A percentile compares a stretch with the other conserved stretches of the same genome.
Conservation (phyloP, 495 filamentous ascomycete genomes). For the Aeminium ludgeri region DNA sequence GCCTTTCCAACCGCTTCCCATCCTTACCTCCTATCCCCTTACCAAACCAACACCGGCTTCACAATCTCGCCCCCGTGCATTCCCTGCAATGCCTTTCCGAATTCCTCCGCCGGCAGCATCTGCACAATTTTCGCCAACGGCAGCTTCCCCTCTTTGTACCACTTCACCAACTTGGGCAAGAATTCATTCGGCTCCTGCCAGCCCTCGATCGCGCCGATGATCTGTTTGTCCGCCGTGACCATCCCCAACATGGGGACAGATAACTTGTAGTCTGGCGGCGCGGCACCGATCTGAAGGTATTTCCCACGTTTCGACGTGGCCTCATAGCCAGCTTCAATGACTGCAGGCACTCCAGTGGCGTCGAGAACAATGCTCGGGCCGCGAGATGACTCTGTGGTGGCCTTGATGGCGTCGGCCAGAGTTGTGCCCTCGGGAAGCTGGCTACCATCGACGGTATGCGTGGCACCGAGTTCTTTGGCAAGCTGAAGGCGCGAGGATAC, state of each 20-base stretch:
- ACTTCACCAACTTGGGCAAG: slow-evolving; percentile 20
- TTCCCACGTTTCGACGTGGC: slow-evolving; percentile 15
- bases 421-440: slow-evolving; percentile 10
- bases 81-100: slow-evolving; percentile 33
- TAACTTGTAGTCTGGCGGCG: slow-evolving; percentile 13
- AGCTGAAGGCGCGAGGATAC: slow-evolving; percentile 14
- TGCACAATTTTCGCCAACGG: slow-evolving; percentile 21
- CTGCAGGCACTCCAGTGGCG: slow-evolving; percentile 16
- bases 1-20: too few species aligned
- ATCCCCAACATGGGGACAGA: slow-evolving; percentile 10
- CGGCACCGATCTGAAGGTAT: slow-evolving; percentile 17
- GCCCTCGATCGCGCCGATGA: slow-evolving; percentile 17
- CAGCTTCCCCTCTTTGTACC: slow-evolving; percentile 20
- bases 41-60: slow-evolving; percentile 22
- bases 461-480: slow-evolving; percentile 17
- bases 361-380: slow-evolving; percentile 15
- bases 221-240: slow-evolving; percentile 15
- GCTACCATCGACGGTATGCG: slow-evolving; percentile 14
- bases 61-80: slow-evolving; percentile 25
- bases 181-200: slow-evolving; percentile 12
- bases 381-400: too few species aligned
- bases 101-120: slow-evolving; percentile 49
- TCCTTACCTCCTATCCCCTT: too few species aligned
- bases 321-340: slow-evolving; percentile 14
- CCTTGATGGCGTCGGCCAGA: slow-evolving; percentile 8